Evolutionary conservation across 2,329 filamentous ascomycete species (phyloP).

Genomic region (Claviceps sp.): DNA sequence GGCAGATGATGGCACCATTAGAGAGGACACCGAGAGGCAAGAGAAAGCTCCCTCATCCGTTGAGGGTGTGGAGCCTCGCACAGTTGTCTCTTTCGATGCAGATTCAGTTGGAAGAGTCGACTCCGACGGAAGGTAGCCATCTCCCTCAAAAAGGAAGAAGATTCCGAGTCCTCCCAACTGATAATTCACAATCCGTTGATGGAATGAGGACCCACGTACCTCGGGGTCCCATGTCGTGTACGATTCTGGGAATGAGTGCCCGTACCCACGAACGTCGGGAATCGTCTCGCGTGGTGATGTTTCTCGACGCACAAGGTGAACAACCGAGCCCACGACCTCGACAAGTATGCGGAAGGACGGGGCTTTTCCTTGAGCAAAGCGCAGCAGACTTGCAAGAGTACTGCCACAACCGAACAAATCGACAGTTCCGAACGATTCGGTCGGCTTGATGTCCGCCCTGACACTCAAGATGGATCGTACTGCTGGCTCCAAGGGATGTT

Average conservation of each 20-base stretch:
- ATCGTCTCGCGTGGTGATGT: slow-evolving; percentile 46
- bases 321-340: slow-evolving; percentile 36
- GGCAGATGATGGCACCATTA: not conserved
- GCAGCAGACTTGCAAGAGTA: slow-evolving; percentile 44
- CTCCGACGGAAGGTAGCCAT: slow-evolving; percentile 12
- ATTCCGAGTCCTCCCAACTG: slow-evolving; percentile 10
- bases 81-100: not conserved
- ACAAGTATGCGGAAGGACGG: slow-evolving; percentile 42
- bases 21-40: not conserved
- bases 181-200: slow-evolving; percentile 34
- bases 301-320: slow-evolving; percentile 48
- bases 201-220: slow-evolving; percentile 40
- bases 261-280: slow-evolving; percentile 41
- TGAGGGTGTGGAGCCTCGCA: no score
- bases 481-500: slow-evolving; percentile 37
- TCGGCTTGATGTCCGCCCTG: not conserved
- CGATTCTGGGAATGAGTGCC: slow-evolving; percentile 52
- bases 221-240: slow-evolving; percentile 50
- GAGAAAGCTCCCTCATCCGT: not conserved
- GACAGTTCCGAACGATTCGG: slow-evolving; percentile 13
- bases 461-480: slow-evolving; percentile 25
- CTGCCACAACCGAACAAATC: slow-evolving; percentile 44
- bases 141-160: slow-evolving; percentile 16
- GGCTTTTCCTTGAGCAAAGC: slow-evolving; percentile 32
- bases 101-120: not conserved